Conservation (phyloP, 345 rosid species). For the Brassica napus region DNA sequence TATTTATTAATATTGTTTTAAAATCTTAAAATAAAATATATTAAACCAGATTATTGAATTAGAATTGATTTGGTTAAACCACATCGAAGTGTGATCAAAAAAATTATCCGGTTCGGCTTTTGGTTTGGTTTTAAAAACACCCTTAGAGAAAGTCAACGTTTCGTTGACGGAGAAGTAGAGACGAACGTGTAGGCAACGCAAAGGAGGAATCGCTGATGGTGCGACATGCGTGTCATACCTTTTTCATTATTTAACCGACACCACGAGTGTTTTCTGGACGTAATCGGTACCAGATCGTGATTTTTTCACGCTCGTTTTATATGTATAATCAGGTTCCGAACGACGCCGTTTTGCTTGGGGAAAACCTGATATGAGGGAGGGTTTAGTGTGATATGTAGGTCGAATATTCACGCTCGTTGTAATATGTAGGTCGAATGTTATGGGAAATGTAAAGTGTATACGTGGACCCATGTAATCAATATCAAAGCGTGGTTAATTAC, state of each 20-base stretch:
- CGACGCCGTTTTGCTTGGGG: not conserved
- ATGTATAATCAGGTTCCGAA: not conserved
- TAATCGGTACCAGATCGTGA: not conserved
- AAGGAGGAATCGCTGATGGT: not conserved
- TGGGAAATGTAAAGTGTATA: not conserved
- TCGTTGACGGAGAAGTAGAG: conserved; percentile 24
- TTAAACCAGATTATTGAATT: too few relatives aligned
- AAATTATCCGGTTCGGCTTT: too few relatives aligned
- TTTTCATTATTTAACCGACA: not conserved
- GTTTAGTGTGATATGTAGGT: too few relatives aligned
- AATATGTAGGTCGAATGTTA: not conserved
- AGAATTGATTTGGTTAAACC: too few relatives aligned
- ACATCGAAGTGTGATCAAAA: too few relatives aligned
- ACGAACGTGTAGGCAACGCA: conserved; percentile 39
- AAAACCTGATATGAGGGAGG: not conserved
- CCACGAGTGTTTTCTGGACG: not conserved
- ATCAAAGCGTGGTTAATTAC: conserved; percentile 2
- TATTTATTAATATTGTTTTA: too few relatives aligned
- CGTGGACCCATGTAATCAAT: conserved; percentile 1
- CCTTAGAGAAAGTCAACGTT: conserved; percentile 9
- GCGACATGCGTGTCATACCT: not conserved
- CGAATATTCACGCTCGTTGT: too few relatives aligned
- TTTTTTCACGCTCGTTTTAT: not conserved
- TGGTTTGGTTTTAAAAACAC: too few relatives aligned
- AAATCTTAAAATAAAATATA: too few relatives aligned